Conservation (phyloP, 202 grass and related monocot genomes). For the Saccharum hybrid region DNA sequence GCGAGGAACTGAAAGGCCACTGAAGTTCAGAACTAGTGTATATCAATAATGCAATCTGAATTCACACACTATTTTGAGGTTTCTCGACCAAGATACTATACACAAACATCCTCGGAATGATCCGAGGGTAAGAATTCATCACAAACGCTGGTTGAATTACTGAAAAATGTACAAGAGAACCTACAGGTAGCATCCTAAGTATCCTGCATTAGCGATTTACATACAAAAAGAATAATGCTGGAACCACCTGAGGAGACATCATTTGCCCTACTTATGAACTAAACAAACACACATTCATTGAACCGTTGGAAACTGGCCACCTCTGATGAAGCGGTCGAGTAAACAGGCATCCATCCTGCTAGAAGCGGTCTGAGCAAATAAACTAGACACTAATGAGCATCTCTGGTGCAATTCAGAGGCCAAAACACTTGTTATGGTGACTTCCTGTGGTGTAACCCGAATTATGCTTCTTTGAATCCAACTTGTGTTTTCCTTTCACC, state of each 20-base stretch:
- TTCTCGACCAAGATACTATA: background rate
- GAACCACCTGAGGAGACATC: background rate
- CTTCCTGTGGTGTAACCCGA: slow-evolving; percentile 25
- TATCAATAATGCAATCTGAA: background rate
- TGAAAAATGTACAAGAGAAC: slow-evolving; percentile 5
- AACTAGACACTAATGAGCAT: background rate
- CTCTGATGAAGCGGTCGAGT: background rate
- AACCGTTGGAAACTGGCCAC: background rate
- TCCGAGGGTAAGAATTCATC: background rate
- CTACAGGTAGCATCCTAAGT: slow-evolving; percentile 15
- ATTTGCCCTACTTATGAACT: slow-evolving; percentile 12
- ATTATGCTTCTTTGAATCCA: slow-evolving; percentile 36
- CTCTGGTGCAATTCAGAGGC: slow-evolving; percentile 13
- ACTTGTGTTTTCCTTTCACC: background rate
- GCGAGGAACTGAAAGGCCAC: background rate
- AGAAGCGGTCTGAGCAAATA: background rate
- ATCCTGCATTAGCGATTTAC: slow-evolving; percentile 24
- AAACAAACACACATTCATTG: slow-evolving; percentile 16
- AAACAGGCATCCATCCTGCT: background rate
- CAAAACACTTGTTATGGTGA: slow-evolving; percentile 4
- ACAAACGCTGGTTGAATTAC: background rate
- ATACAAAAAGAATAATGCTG: slow-evolving; percentile 37
- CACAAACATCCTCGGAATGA: background rate
- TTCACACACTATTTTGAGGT: slow-evolving; percentile 1
- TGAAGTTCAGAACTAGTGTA: background rate